Conservation (phyloP, 2,329 filamentous ascomycete species). For the Xylariaceae sp. region DNA sequence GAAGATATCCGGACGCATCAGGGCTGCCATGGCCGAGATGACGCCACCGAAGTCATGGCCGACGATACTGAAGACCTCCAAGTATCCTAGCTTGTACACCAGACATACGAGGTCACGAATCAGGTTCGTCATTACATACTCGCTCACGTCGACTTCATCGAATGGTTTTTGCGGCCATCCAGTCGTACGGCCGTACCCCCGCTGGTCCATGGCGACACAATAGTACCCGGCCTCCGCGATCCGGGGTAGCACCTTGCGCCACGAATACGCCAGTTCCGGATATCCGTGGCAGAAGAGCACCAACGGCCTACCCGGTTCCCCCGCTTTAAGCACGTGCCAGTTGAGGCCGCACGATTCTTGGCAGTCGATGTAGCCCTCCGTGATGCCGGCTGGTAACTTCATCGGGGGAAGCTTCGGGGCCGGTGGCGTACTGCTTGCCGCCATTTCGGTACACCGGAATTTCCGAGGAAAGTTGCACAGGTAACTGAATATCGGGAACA, state of each 20-base stretch:
- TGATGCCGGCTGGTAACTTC: constrained; percentile 47
- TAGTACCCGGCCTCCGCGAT: constrained; percentile 58
- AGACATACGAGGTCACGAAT: constrained; percentile 59
- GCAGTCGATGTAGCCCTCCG: constrained; percentile 51
- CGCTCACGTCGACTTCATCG: constrained; percentile 48
- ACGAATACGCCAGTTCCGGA: constrained; percentile 64
- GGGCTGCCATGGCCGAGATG: constrained; percentile 51
- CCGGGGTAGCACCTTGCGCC: constrained; percentile 56
- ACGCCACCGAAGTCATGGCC: constrained; percentile 56
- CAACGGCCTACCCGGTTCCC: constrained; percentile 44
- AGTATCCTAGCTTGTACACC: constrained; percentile 56
- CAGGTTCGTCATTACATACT: constrained; percentile 53
- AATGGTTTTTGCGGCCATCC: constrained; percentile 51
- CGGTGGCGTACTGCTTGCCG: neutral
- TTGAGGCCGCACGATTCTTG: constrained; percentile 47
- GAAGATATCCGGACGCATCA: constrained; percentile 62
- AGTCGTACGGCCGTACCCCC: constrained; percentile 62
- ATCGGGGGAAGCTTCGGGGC: constrained; percentile 19
- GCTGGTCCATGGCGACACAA: constrained; percentile 62
- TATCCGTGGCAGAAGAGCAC: constrained; percentile 61
- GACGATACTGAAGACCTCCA: constrained; percentile 52
- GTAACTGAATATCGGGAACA: neutral
- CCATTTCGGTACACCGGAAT: constrained; percentile 3
- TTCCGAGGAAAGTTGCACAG: neutral
- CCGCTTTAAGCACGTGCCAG: constrained; percentile 56